Base-by-base conservation (phyloP, 78 protist species). In the Neovahlkampfia damariscottae region DNA sequence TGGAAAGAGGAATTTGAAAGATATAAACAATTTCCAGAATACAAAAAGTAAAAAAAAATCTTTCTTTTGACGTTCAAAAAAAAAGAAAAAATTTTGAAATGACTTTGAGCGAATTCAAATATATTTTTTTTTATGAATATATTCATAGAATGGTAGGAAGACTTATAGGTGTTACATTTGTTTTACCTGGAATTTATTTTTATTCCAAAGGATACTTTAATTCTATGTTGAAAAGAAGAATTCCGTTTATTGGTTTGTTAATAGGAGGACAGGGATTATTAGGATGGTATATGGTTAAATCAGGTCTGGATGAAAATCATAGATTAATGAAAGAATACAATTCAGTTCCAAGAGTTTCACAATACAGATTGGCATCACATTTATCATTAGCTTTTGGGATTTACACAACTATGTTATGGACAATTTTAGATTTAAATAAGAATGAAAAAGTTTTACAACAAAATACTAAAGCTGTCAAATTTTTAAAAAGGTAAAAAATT, bases 231-330 rank as follows among this genome's bases (percentile, higher is more conserved):
- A 9, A 2, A 2, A 38, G 3, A 40, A 3, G 67, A 2, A 41
- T 69, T 39, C 2, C 19, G 10, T 3, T 5, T 2, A 3, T 73
- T 2, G 67, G 75, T 29, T 2, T 2, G 2, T 0, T 78, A n/a
- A 82, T 81, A 8, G 85, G 41, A 2, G 6, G 6, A 5, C 88
- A 88, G 77, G 97, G 97, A 9, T 78, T 84, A 7, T 5, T 94
- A 3, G 97, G 97, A 1, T 94, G 97, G 97, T 85, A 79, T 81
- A 94, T 94, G 97, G 97, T 94, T 31, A 86, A 80, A 82, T 59
- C 82, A 2, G 97, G 97, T 5, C 85, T 94, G 9, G 85, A 89
- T 7, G 84, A 79, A 58, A 70, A 71, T 50, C 82, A 74, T 37
- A 59, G 39, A 32, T 19, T 28, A 29, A 0, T 19, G 73, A 28